These are phyloP conservation scores for Debaryomyces maramus DNA, from an alignment of 805 yeast genomes.

Conservation along the genomic window DNA sequence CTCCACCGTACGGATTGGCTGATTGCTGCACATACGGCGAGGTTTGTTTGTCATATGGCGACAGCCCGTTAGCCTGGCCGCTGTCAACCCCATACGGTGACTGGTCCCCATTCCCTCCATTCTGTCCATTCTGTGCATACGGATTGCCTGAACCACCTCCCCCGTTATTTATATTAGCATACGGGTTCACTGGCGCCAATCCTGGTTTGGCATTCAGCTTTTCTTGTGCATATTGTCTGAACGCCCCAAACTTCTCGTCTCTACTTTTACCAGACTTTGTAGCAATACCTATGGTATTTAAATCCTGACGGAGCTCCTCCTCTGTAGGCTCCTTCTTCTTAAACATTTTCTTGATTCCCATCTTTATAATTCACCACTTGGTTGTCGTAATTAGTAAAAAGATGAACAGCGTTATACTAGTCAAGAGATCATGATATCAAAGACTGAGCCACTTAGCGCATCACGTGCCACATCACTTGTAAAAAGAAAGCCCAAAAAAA, in stretches of 20 bases:
- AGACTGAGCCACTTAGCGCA: not conserved
- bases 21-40: not conserved
- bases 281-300: constrained; percentile 43
- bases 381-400: no score
- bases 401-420: not conserved
- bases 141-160: constrained; percentile 8
- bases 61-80: constrained; percentile 3
- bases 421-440: constrained; percentile 1
- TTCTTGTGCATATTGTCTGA: constrained; percentile 48
- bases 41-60: constrained; percentile 3
- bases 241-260: constrained; percentile 52
- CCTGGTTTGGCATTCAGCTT: constrained; percentile 35
- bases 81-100: constrained; percentile 6
- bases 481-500: not conserved
- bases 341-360: constrained; percentile 49
- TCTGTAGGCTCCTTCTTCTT: constrained; percentile 52
- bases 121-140: constrained; percentile 6
- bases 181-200: constrained; percentile 43
- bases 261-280: constrained; percentile 34
- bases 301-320: constrained; percentile 42
- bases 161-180: constrained; percentile 29
- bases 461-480: not conserved
- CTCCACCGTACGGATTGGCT: constrained; percentile 11
- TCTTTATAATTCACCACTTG: constrained; percentile 14
- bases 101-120: not conserved